Base-by-base conservation (phyloP, 371 early-diverging fungal species). In the Mortierella sp. region DNA sequence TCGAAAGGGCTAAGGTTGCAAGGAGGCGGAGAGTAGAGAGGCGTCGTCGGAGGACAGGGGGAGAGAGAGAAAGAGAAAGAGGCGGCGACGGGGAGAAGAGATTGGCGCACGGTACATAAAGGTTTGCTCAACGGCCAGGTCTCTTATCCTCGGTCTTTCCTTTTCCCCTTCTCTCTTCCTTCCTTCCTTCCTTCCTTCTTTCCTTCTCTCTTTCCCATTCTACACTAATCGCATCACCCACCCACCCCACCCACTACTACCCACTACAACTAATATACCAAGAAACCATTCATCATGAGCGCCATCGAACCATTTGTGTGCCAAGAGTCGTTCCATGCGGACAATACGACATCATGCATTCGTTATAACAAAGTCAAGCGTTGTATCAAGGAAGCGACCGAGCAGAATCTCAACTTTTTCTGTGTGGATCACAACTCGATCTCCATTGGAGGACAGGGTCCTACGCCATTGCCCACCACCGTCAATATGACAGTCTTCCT, bases 351-450 rank as follows among this genome's bases (percentile, higher is more conserved):
- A 13, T 59, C 67, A 13, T 67, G 67, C 17, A 2, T 59, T 17
- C 60, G 67, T 6, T 67, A 48, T 55, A n/a, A 53, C 1, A 60
- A 67, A 17, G 47, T 67, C 48, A 60, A 67, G 45, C 50, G 34
- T 17, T 67, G 67, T 17, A 24, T 60, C 41, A 41, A 48, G 4
- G 67, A 59, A 6, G 67, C 54, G 0, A 40, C 17, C 2, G 41
- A 46, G 25, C 47, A 48, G 19, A 39, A 54, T 28, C 27, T 59
- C 21, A 59, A 53, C 45, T 67, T 67, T 40, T 40, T 45, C 43
- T 67, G 67, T 25, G 67, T 67, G 46, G 55, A 22, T 14, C 41
- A 54, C 10, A 37, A 67, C 44, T 43, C 67, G 5, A 59, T 67
- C 24, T 25, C 67, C 16, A 59, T 59, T 22, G 60, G 60, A 13